These are phyloP conservation scores for Diaporthe aspalathi DNA, from an alignment of 2,329 filamentous ascomycete genomes.

Conservation along the genomic window DNA sequence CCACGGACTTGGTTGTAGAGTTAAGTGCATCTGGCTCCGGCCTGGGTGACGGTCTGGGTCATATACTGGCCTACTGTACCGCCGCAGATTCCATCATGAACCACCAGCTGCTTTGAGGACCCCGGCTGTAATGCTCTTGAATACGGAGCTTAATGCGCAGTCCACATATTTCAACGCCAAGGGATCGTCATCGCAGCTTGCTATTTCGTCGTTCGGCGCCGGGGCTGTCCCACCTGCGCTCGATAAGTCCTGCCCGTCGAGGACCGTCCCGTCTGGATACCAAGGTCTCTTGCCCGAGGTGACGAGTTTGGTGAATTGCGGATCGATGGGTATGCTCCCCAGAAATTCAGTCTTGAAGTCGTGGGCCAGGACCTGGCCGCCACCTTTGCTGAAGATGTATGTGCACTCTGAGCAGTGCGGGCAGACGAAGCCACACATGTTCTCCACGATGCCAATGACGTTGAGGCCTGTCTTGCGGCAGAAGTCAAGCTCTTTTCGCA, in stretches of 20 bases:
- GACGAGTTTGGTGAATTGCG: constrained; percentile 87
- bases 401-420: constrained; percentile 85
- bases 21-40: neutral
- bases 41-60: neutral
- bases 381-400: constrained; percentile 92
- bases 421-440: constrained; percentile 95
- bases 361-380: constrained; percentile 87
- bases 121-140: constrained; percentile 71
- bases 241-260: constrained; percentile 68
- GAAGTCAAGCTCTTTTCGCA: constrained; percentile 95
- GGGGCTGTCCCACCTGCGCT: constrained; percentile 46
- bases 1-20: neutral
- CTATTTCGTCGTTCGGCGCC: constrained; percentile 43
- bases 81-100: constrained; percentile 42
- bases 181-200: constrained; percentile 50
- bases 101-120: constrained; percentile 53
- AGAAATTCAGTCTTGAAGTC: constrained; percentile 88
- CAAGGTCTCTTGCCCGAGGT: constrained; percentile 76
- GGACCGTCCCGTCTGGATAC: constrained; percentile 75
- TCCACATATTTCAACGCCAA: constrained; percentile 78
- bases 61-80: neutral
- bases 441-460: constrained; percentile 92
- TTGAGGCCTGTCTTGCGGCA: constrained; percentile 84
- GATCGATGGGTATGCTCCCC: constrained; percentile 90
- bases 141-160: constrained; percentile 78